Evolutionary conservation across 75 land plant genomes (phyloP).

Genomic region (Adiantum capillusveneris): DNA sequence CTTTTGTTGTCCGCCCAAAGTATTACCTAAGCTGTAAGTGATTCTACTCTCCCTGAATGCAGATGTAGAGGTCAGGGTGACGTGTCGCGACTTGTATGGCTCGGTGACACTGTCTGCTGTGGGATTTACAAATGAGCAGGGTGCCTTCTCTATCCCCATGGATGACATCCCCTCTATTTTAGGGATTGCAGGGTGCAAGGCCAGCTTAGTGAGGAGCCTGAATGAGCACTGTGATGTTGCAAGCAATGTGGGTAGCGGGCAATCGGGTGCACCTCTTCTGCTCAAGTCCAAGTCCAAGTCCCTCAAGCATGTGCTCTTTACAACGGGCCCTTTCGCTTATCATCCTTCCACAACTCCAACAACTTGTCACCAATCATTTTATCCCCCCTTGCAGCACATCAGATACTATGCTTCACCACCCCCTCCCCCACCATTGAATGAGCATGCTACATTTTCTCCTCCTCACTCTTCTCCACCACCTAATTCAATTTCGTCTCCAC

Average conservation of each 20-base stretch:
- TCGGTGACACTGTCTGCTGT: conserved; percentile 8
- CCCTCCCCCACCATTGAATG: neutral
- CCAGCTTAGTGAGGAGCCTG: conserved; percentile 4
- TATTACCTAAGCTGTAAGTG: neutral
- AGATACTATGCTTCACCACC: conserved; percentile 3
- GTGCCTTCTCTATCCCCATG: conserved; percentile 12
- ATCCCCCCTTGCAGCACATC: no score
- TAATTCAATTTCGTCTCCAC: neutral
- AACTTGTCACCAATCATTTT: no score
- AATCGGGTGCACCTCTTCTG: neutral
- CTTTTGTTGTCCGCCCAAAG: no score
- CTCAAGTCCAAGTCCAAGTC: conserved; percentile 9
- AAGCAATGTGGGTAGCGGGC: conserved; percentile 5
- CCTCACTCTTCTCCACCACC: neutral
- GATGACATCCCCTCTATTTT: conserved; percentile 11
- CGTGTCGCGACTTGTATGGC: conserved; percentile 10
- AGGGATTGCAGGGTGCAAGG: conserved; percentile 8
- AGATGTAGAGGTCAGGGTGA: conserved; percentile 12
- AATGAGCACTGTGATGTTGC: neutral
- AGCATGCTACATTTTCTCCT: neutral
- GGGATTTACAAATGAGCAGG: conserved; percentile 4
- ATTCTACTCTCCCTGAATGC: neutral
- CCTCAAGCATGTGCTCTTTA: conserved; percentile 7
- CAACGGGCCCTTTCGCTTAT: conserved; percentile 9
- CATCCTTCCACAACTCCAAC: conserved; percentile 1